Base-by-base conservation (phyloP, 2,329 filamentous ascomycete species). In the Trichoderma sp. region DNA sequence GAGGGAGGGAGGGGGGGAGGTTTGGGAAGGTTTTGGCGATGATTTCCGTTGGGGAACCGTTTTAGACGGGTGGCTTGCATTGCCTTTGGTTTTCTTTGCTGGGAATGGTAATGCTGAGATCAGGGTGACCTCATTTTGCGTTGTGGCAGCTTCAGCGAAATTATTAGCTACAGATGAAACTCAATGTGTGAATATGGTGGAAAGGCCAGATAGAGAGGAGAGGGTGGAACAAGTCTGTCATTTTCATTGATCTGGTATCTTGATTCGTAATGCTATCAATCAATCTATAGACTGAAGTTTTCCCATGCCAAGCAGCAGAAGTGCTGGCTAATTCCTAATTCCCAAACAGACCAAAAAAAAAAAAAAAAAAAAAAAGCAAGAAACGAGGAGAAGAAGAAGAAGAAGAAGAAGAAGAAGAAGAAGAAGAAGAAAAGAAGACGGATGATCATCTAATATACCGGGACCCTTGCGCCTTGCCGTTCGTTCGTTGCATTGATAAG, bases 381-480 rank as follows among this genome's bases (percentile, higher is more conserved):
- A 57, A n/a, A 57, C 34, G 22, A 48, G 57, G 69, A n/a, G n/a
- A n/a, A n/a, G n/a, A n/a, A n/a, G n/a, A n/a, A n/a, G n/a, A n/a
- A n/a, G n/a, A n/a, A n/a, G n/a, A n/a, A n/a, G n/a, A 15, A 42
- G 15, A 42, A 19, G 19, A 37, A 32, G 4, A 34, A 61, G 8
- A 4, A 59, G 42, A 32, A 22, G 5, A 60, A 56, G 19, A 58
- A 25, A 37, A 19, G n/a, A 39, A 8, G 17, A 15, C 45, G 45
- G 57, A 59, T 59, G 22, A 37, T 60, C 70, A 70, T 69, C 71
- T 42, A 59, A 59, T 64, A 25, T 50, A 32, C 59, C 59, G 5
- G 5, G 19, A 34, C 70, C 67, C 72, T 63, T 69, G 71, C 71
- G 72, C 42, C 42, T 48, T 48, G 42, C 42, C 19, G 42, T 48